Evolutionary conservation across 768 basidiomycete genomes (phyloP).

Genomic region (Tulasnella sp.): DNA sequence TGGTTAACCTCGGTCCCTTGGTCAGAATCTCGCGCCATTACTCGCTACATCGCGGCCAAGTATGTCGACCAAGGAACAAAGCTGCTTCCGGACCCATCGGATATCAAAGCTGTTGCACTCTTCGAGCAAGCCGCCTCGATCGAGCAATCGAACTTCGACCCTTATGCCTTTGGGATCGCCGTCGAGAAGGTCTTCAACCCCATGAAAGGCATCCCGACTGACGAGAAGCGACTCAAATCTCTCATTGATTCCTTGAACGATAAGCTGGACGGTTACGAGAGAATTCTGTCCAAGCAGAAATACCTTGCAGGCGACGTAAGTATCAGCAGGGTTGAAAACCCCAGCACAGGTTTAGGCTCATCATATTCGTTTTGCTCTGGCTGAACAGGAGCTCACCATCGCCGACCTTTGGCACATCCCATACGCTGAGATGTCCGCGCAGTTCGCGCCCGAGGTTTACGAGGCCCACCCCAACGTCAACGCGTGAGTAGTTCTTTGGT

Average conservation of each 20-base stretch:
- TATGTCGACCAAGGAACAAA: slow-evolving; percentile 49
- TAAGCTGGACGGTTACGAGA: slow-evolving; percentile 54
- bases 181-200: slow-evolving; percentile 51
- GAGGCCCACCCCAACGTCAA: background rate
- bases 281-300: slow-evolving; percentile 53
- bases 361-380: background rate
- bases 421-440: slow-evolving; percentile 10
- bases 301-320: slow-evolving; percentile 48
- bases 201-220: slow-evolving; percentile 33
- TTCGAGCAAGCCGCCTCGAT: slow-evolving; percentile 52
- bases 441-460: background rate
- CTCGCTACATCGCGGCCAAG: slow-evolving; percentile 56
- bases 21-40: slow-evolving; percentile 56
- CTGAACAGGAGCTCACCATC: background rate
- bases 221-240: slow-evolving; percentile 19
- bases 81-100: slow-evolving; percentile 47
- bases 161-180: slow-evolving; percentile 44
- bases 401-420: slow-evolving; percentile 30
- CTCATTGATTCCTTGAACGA: slow-evolving; percentile 38
- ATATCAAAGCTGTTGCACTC: slow-evolving; percentile 42
- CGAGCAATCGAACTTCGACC: slow-evolving; percentile 55
- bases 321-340: background rate
- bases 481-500: background rate
- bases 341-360: background rate
- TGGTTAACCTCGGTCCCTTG: background rate